Percentiles rank a stretch among this genome's conserved stretches.
Evolutionary conservation across 768 basidiomycete genomes (phyloP).

Genomic region (Steccherinum ochraceum): DNA sequence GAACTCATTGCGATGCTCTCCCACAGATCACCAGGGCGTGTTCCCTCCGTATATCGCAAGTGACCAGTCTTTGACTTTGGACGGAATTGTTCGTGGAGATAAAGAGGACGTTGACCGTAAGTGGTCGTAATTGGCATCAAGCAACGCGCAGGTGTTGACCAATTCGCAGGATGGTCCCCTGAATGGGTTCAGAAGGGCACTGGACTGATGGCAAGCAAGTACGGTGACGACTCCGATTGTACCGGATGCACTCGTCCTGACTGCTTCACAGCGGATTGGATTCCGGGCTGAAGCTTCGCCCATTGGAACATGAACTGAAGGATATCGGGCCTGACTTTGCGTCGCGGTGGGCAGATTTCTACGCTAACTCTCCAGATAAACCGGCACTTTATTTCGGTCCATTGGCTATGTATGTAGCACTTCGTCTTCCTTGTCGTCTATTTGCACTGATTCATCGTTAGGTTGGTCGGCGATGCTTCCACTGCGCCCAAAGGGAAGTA

Average conservation of each 20-base stretch:
- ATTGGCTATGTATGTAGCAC: constrained; percentile 10
- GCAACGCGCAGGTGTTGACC: neutral
- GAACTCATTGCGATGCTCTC: neutral
- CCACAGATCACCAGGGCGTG: constrained; percentile 25
- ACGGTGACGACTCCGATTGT: constrained; percentile 6
- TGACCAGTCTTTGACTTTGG: constrained; percentile 43
- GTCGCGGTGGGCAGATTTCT: constrained; percentile 17
- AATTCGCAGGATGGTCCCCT: constrained; percentile 23
- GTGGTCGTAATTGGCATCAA: no score
- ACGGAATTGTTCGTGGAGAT: constrained; percentile 36
- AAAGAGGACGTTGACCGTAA: constrained; percentile 34
- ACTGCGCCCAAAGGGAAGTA: constrained; percentile 14
- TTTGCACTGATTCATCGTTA: neutral
- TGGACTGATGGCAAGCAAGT: constrained; percentile 54
- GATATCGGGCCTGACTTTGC: constrained; percentile 19
- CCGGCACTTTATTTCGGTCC: constrained; percentile 12
- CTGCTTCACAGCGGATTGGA: constrained; percentile 13
- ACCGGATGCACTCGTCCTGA: neutral
- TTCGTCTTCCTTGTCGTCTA: neutral
- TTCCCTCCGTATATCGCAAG: constrained; percentile 32
- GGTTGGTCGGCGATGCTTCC: constrained; percentile 13
- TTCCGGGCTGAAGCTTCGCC: constrained; percentile 19
- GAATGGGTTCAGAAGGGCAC: constrained; percentile 32
- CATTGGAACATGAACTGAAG: constrained; percentile 15
- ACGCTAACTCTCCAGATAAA: constrained; percentile 18